These are phyloP conservation scores for Xylaria acuta DNA, from an alignment of 495 filamentous ascomycete genomes.

Conservation along the genomic window DNA sequence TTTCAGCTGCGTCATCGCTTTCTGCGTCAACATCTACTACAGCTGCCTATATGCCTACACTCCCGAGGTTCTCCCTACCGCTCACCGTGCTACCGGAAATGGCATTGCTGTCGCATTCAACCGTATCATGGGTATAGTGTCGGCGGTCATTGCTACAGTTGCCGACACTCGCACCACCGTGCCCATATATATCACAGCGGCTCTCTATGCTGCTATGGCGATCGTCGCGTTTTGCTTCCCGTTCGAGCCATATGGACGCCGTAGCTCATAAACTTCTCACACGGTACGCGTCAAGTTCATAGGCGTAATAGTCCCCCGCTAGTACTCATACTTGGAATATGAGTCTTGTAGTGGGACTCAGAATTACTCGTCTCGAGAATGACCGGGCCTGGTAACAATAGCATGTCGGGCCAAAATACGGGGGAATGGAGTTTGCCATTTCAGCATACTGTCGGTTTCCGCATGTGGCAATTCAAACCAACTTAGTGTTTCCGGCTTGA, in stretches of 20 bases:
- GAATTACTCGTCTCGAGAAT: too few relatives aligned
- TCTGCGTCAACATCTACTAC: slow-evolving; percentile 75
- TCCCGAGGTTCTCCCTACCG: slow-evolving; percentile 66
- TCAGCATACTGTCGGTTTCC: background rate
- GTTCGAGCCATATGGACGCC: slow-evolving; percentile 72
- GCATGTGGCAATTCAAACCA: background rate
- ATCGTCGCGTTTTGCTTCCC: slow-evolving; percentile 64
- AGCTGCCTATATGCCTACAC: slow-evolving; percentile 73
- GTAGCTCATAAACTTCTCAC: slow-evolving; percentile 60
- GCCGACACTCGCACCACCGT: slow-evolving; percentile 65
- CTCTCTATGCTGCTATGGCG: slow-evolving; percentile 70
- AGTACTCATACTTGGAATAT: background rate
- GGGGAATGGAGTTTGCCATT: background rate
- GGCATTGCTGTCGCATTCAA: slow-evolving; percentile 73
- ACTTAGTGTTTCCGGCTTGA: background rate
- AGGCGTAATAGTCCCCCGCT: too few relatives aligned
- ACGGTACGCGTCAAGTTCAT: background rate
- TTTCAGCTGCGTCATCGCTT: slow-evolving; percentile 70
- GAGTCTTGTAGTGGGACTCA: background rate
- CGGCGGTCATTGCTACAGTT: slow-evolving; percentile 66
- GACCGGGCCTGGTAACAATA: background rate
- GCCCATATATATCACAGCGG: slow-evolving; percentile 73
- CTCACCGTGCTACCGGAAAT: slow-evolving; percentile 73
- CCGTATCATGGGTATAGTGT: slow-evolving; percentile 75
- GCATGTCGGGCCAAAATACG: background rate